Percentiles rank a stretch among this genome's conserved stretches.
phyloP scores from a whole-genome alignment of 495 filamentous ascomycete genomes.

The Tirmania nivea region DNA sequence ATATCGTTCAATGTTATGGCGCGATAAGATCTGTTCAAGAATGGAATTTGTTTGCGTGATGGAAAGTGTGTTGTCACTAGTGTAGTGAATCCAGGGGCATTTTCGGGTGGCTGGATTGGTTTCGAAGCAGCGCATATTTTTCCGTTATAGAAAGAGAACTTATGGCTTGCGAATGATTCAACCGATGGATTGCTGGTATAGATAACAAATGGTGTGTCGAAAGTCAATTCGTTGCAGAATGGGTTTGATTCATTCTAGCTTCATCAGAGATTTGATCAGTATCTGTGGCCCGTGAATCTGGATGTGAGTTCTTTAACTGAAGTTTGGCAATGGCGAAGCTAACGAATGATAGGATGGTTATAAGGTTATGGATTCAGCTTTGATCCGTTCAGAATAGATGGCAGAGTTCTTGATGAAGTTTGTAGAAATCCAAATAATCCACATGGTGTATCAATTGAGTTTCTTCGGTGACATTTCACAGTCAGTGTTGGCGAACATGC shows the following conservation, averaged over 20 bases:
- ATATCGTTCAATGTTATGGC: not conserved
- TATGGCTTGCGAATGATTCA: no score
- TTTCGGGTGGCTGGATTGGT: not conserved
- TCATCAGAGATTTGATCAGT: slow-evolving; percentile 7
- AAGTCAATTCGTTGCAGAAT: slow-evolving; percentile 10
- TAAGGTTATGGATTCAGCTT: slow-evolving; percentile 13
- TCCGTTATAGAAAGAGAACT: slow-evolving; percentile 1
- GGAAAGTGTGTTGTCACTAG: slow-evolving; percentile 2
- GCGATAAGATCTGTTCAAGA: not conserved
- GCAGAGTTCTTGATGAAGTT: slow-evolving; percentile 11
- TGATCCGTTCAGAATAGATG: slow-evolving; percentile 11
- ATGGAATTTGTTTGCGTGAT: slow-evolving; percentile 3
- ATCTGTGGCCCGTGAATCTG: slow-evolving; percentile 9
- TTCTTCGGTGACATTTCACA: slow-evolving; percentile 21
- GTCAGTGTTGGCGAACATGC: slow-evolving; percentile 19
- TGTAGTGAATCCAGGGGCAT: not conserved
- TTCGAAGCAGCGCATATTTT: slow-evolving; percentile 7
- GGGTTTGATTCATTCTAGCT: slow-evolving; percentile 4
- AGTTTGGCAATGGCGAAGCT: slow-evolving; percentile 1
- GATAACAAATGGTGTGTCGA: not conserved
- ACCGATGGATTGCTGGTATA: no score
- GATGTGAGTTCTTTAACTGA: slow-evolving; percentile 4
- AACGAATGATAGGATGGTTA: slow-evolving; percentile 12
- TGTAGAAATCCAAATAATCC: slow-evolving; percentile 14
- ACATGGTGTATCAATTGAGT: slow-evolving; percentile 12